Percentiles rank a stretch among this genome's conserved stretches.
These are phyloP conservation scores for Alternaria angustiovoidea DNA, from an alignment of 2,329 filamentous ascomycete genomes.

Conservation along the genomic window DNA sequence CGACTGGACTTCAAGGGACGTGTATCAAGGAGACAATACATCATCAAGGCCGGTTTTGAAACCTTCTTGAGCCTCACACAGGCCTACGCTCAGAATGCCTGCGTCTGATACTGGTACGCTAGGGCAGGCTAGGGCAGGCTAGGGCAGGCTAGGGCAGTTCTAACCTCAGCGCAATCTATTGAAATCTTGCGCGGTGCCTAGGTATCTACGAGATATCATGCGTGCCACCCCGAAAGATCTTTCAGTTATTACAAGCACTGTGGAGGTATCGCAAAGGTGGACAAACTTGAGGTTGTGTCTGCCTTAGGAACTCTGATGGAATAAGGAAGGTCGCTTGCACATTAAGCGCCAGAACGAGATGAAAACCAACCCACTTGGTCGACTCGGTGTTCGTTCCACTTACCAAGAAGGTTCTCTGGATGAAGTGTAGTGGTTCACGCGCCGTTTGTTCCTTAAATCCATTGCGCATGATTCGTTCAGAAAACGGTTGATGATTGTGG, in stretches of 20 bases:
- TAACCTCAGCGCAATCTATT: neutral
- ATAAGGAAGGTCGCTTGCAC: no score
- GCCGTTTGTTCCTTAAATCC: neutral
- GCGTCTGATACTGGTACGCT: neutral
- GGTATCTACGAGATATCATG: neutral
- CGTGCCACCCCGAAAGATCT: neutral
- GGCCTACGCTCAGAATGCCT: neutral
- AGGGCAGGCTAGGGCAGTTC: neutral
- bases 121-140: neutral
- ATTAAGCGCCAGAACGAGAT: neutral
- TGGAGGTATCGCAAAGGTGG: neutral
- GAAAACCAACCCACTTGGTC: neutral
- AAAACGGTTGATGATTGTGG: neutral
- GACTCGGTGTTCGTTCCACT: conserved; percentile 5
- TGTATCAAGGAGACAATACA: neutral
- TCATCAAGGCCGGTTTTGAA: neutral
- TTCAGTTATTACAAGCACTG: neutral
- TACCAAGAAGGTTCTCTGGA: neutral
- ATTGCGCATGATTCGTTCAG: neutral
- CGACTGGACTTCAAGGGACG: conserved; percentile 41
- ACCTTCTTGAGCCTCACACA: neutral
- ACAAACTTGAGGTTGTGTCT: neutral
- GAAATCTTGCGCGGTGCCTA: neutral
- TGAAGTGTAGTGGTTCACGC: conserved; percentile 3
- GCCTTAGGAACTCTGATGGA: neutral